These are phyloP conservation scores for Aspergillus bertholletiae DNA, from an alignment of 495 filamentous ascomycete species.

Conservation along the genomic window DNA sequence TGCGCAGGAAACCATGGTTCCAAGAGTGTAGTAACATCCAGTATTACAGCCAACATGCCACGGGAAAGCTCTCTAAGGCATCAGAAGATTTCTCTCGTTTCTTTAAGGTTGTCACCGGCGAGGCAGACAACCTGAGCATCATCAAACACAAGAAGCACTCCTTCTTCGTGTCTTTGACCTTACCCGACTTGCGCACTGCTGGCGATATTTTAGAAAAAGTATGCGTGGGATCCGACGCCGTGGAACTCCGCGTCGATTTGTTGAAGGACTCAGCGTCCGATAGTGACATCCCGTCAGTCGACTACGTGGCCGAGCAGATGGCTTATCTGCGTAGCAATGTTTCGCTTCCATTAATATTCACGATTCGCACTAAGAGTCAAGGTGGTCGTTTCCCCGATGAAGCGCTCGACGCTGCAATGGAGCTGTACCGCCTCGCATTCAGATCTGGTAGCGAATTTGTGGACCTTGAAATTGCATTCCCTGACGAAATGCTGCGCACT, in stretches of 20 bases:
- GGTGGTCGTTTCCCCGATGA: constrained; percentile 86
- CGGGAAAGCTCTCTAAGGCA: constrained; percentile 51
- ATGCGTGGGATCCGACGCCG: constrained; percentile 84
- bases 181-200: constrained; percentile 65
- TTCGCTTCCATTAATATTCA: constrained; percentile 91
- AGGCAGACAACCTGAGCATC: constrained; percentile 56
- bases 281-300: constrained; percentile 57
- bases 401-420: constrained; percentile 61
- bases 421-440: constrained; percentile 74
- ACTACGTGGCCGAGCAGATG: constrained; percentile 79
- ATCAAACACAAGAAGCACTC: constrained; percentile 71
- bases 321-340: constrained; percentile 71
- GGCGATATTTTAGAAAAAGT: constrained; percentile 65
- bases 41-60: constrained; percentile 75
- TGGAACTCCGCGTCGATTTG: constrained; percentile 91
- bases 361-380: constrained; percentile 79
- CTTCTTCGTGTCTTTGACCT: constrained; percentile 90
- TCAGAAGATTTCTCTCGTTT: constrained; percentile 80
- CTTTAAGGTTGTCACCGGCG: constrained; percentile 68
- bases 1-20: constrained; percentile 88
- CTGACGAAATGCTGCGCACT: constrained; percentile 63
- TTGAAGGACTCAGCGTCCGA: constrained; percentile 66
- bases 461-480: constrained; percentile 88
- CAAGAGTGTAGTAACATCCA: constrained; percentile 92
- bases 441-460: constrained; percentile 86